phyloP scores from a whole-genome alignment of 495 filamentous ascomycete species.

The Aspergillus homomorphus region DNA sequence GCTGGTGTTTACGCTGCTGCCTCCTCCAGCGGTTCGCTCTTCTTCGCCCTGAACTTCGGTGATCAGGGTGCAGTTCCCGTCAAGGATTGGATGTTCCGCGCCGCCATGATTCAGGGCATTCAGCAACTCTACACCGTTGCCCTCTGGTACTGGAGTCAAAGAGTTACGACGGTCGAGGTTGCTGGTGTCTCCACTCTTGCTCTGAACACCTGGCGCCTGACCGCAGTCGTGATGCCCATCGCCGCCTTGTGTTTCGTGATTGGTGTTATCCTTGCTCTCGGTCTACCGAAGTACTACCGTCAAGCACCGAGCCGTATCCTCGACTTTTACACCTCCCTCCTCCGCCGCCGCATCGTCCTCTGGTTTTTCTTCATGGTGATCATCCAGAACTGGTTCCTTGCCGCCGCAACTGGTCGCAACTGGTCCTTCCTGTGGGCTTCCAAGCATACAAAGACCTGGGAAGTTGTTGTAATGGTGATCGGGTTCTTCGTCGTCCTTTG shows the following conservation, averaged over 20 bases:
- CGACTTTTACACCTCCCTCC: slow-evolving; percentile 39
- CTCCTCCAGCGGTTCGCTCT: slow-evolving; percentile 58
- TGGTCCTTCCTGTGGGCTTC: slow-evolving; percentile 60
- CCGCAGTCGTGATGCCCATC: slow-evolving; percentile 47
- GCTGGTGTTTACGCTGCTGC: slow-evolving; percentile 59
- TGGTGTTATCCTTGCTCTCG: slow-evolving; percentile 50
- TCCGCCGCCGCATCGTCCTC: slow-evolving; percentile 57
- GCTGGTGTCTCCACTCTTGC: slow-evolving; percentile 27
- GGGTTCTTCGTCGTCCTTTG: slow-evolving; percentile 60
- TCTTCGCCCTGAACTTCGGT: slow-evolving; percentile 67
- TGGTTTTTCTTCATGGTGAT: slow-evolving; percentile 55
- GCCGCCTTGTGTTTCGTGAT: slow-evolving; percentile 55
- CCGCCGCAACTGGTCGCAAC: slow-evolving; percentile 58
- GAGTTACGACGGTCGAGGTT: slow-evolving; percentile 27
- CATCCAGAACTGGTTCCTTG: slow-evolving; percentile 66
- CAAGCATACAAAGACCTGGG: slow-evolving; percentile 50
- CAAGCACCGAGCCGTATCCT: slow-evolving; percentile 31
- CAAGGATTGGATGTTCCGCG: slow-evolving; percentile 62
- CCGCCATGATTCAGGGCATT: slow-evolving; percentile 60
- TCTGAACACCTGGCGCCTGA: slow-evolving; percentile 47
- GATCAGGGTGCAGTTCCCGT: slow-evolving; percentile 53
- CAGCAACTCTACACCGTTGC: slow-evolving; percentile 60
- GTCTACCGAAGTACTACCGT: slow-evolving; percentile 63
- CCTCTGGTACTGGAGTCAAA: slow-evolving; percentile 66
- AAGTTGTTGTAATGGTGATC: slow-evolving; percentile 49